These are phyloP conservation scores for Colletotrichum sp. DNA, from an alignment of 2,329 filamentous ascomycete genomes.

Conservation along the genomic window DNA sequence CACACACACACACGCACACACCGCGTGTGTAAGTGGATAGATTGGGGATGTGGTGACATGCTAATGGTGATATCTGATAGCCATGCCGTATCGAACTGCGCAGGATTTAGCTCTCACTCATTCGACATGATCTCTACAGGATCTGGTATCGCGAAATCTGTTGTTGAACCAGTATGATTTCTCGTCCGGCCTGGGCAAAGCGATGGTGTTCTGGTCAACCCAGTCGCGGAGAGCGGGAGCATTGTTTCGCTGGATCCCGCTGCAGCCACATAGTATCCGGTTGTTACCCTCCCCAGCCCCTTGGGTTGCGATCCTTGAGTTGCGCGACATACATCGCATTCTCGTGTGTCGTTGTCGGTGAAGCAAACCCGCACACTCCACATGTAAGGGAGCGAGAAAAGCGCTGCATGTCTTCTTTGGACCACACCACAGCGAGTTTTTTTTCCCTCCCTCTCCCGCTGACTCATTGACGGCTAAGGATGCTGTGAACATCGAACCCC, in stretches of 20 bases:
- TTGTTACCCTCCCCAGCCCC: neutral
- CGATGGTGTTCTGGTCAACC: neutral
- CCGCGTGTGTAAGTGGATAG: neutral
- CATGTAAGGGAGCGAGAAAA: slow-evolving; percentile 3
- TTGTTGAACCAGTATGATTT: neutral
- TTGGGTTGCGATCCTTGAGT: neutral
- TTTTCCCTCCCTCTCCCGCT: neutral
- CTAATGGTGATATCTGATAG: slow-evolving; percentile 5
- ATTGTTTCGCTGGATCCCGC: neutral
- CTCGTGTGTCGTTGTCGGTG: slow-evolving; percentile 12
- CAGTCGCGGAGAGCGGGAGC: neutral
- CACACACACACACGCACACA: neutral
- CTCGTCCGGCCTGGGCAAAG: neutral
- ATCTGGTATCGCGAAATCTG: neutral
- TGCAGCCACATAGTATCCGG: neutral
- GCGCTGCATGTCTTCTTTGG: slow-evolving; percentile 1
- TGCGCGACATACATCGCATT: slow-evolving; percentile 1
- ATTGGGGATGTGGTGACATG: neutral
- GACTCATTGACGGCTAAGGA: slow-evolving; percentile 12
- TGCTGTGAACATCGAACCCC: slow-evolving; percentile 11
- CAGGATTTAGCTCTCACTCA: neutral
- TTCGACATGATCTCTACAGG: neutral
- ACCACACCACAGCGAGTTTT: neutral
- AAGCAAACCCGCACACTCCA: slow-evolving; percentile 5
- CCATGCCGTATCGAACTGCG: neutral